Evolutionary conservation across 2,329 filamentous ascomycete species (phyloP), one percentile per base, ranked within the genome.

Genomic region (Mollisiaceae sp.): DNA sequence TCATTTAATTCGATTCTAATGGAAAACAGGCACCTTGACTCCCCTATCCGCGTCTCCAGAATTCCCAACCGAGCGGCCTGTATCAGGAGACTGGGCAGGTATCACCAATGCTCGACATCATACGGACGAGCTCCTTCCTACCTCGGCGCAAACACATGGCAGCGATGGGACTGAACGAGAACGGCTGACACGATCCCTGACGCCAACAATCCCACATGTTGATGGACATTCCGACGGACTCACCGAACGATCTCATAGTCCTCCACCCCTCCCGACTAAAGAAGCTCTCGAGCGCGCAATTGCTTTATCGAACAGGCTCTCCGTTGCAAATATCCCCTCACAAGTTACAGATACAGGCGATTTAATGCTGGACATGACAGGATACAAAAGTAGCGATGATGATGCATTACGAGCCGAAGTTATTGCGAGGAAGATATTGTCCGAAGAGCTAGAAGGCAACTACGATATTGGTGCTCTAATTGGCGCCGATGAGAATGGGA

Each of bases 361-460:
- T 78, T 82, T 99, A 63, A 98, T 98, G 93, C 82, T 99, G 60
- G 95, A 99, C 77, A 97, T 99, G 94, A 94, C 93, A 0, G 93
- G 93, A 0, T 97, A 97, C 80, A 98, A 97, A 78, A 92, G 90
- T 76, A 96, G 89, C 74, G 94, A 98, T 71, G 93, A 97, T 73
- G 94, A 98, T 72, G 91, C 94, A 6, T 83, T 98, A 62, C 89
- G 92, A 56, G 94, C 95, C 20, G 95, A 99, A 78, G 88, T 97
- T n/a, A 85, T 98, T 67, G 95, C 95, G 5, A 88, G 95, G 24
- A 95, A 94, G 77, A 93, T 99, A 59, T 85, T 99, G 14, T 90
- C 93, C 0, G 93, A 99, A 75, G 94, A 98, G 78, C 81, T 98
- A 15, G 92, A 97, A 73, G 95, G 94, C 24, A 93, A 94, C 75